These are phyloP conservation scores for Camellia japonica DNA, from an alignment of 148 eudicot genomes.

Conservation along the genomic window DNA sequence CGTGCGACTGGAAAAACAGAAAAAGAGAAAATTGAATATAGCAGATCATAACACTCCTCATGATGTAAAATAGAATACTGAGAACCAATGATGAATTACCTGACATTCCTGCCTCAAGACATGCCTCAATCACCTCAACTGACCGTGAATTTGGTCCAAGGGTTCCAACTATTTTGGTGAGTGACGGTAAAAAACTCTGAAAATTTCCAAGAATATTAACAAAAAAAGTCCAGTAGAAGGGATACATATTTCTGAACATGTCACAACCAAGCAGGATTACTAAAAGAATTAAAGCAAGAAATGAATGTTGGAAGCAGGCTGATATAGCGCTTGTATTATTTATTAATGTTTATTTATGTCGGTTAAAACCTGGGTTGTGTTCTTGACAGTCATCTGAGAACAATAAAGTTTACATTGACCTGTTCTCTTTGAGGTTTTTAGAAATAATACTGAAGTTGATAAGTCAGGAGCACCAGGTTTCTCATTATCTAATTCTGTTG, in stretches of 20 bases:
- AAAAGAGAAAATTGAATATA: neutral
- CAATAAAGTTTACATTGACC: no score
- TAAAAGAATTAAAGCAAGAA: neutral
- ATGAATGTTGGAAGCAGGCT: neutral
- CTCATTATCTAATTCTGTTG: no score
- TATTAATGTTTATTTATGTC: neutral
- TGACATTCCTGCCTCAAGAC: slow-evolving; percentile 65
- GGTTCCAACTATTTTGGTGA: slow-evolving; percentile 59
- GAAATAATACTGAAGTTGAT: neutral
- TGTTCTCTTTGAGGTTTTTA: neutral
- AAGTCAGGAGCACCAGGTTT: neutral
- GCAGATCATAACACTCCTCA: neutral
- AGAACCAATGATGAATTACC: slow-evolving; percentile 24
- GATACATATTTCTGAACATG: neutral
- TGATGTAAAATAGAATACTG: neutral
- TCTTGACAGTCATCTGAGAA: neutral
- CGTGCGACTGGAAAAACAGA: slow-evolving; percentile 46
- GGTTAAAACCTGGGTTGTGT: neutral
- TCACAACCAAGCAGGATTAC: neutral
- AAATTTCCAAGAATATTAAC: neutral
- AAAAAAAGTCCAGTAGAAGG: neutral
- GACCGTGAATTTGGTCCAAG: slow-evolving; percentile 59
- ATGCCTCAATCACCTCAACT: slow-evolving; percentile 51
- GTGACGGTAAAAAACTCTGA: slow-evolving; percentile 41
- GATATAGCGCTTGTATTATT: neutral